A percentile compares a stretch with the other conserved stretches of the same genome.
phyloP scores from a whole-genome alignment of 1,284 basidiomycete genomes.

The Puccinia polysora region DNA sequence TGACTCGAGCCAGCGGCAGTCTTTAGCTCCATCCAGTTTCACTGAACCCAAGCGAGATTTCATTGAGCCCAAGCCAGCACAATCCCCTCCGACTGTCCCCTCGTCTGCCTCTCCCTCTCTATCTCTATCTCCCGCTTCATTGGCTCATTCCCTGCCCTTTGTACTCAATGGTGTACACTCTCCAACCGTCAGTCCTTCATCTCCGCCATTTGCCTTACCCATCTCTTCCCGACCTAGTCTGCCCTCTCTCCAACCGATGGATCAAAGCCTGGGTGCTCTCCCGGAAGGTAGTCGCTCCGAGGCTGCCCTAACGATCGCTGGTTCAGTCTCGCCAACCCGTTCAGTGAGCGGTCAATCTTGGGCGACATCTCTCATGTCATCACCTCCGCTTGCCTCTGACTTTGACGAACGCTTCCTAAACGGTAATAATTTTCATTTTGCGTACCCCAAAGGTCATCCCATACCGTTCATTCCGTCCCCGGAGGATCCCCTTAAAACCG shows the following conservation, averaged over 20 bases:
- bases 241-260: not conserved
- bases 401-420: conserved; percentile 15
- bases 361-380: conserved; percentile 38
- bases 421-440: too few species aligned
- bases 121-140: not conserved
- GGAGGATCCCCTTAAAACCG: conserved; percentile 11
- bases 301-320: conserved; percentile 16
- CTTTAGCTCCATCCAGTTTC: not conserved
- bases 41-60: too few species aligned
- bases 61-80: not conserved
- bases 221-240: not conserved
- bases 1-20: not conserved
- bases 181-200: too few species aligned
- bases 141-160: not conserved
- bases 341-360: conserved; percentile 33
- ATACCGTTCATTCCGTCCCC: not conserved
- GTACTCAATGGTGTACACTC: too few species aligned
- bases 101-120: conserved; percentile 5
- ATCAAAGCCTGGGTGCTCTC: not conserved
- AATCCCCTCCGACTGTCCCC: not conserved
- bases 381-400: conserved; percentile 7
- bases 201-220: not conserved
- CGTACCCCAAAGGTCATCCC: not conserved
- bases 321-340: conserved; percentile 1
- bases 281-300: conserved; percentile 17